Percentiles rank a stretch among this genome's conserved stretches.
These are phyloP conservation scores for Stagonosporopsis vannaccii DNA, from an alignment of 2,329 filamentous ascomycete genomes.

Conservation along the genomic window DNA sequence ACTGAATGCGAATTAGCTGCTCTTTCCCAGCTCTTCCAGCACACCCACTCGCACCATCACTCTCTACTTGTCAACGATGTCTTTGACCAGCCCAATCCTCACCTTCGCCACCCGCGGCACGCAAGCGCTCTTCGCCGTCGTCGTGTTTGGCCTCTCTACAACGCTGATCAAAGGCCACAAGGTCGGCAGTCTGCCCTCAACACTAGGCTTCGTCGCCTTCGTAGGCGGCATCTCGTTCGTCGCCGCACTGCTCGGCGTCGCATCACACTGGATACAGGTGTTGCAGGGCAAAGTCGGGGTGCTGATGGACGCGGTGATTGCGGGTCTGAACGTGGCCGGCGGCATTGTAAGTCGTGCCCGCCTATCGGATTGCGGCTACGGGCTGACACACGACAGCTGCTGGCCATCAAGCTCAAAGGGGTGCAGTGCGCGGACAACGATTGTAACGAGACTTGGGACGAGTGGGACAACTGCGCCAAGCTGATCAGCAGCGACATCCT, in stretches of 20 bases:
- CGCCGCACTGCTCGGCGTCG: slow-evolving; percentile 27
- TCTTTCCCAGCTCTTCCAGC: not conserved
- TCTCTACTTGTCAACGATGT: not conserved
- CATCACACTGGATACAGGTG: slow-evolving; percentile 19
- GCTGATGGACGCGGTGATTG: slow-evolving; percentile 22
- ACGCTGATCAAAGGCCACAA: slow-evolving; percentile 28
- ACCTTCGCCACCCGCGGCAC: slow-evolving; percentile 26
- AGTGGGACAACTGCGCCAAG: not conserved
- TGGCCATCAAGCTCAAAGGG: slow-evolving; percentile 29
- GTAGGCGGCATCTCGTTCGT: slow-evolving; percentile 28
- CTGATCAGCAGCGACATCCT: slow-evolving; percentile 23
- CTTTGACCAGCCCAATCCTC: slow-evolving; percentile 4
- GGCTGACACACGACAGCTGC: slow-evolving; percentile 17
- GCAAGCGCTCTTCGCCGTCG: slow-evolving; percentile 31
- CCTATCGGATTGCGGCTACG: too few species aligned
- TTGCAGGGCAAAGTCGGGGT: slow-evolving; percentile 25
- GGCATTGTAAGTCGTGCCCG: slow-evolving; percentile 26
- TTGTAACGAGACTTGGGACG: not conserved
- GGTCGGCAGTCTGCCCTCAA: slow-evolving; percentile 13
- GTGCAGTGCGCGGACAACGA: slow-evolving; percentile 13
- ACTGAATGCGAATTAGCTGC: not conserved
- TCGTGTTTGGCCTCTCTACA: slow-evolving; percentile 31
- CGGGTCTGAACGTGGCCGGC: slow-evolving; percentile 24
- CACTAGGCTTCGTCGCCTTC: slow-evolving; percentile 26
- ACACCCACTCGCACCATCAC: not conserved